These are phyloP conservation scores for Penicillium decumbens DNA, from an alignment of 2,329 filamentous ascomycete species.

Conservation along the genomic window DNA sequence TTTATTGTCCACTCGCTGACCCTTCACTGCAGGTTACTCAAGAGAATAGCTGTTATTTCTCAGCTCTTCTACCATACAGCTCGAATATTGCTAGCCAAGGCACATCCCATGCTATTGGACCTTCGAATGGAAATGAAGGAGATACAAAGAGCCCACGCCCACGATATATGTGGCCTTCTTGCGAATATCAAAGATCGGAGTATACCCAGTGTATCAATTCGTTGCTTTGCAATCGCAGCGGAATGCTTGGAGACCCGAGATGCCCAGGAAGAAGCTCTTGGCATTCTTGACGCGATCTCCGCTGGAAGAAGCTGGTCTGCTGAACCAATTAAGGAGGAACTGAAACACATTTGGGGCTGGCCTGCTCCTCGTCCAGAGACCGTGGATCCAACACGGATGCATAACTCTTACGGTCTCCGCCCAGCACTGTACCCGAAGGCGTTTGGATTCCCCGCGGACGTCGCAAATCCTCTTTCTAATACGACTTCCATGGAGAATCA, in stretches of 20 bases:
- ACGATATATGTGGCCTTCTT: constrained; percentile 83
- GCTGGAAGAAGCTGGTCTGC: constrained; percentile 75
- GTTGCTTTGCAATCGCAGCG: constrained; percentile 72
- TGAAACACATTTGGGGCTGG: constrained; percentile 77
- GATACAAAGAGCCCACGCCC: constrained; percentile 68
- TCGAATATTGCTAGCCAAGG: constrained; percentile 73
- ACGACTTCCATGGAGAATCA: constrained; percentile 69
- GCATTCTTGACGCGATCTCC: constrained; percentile 70
- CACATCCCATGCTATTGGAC: constrained; percentile 64
- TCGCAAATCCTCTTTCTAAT: constrained; percentile 66
- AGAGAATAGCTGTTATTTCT: constrained; percentile 73
- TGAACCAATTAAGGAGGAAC: constrained; percentile 64
- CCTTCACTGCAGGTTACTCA: constrained; percentile 63
- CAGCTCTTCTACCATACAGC: constrained; percentile 86
- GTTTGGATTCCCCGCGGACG: constrained; percentile 41
- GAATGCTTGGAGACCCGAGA: constrained; percentile 62
- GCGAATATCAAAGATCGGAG: constrained; percentile 79
- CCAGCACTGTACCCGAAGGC: constrained; percentile 27
- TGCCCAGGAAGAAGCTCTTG: constrained; percentile 76
- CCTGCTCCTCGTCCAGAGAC: constrained; percentile 36
- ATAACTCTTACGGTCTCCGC: constrained; percentile 18
- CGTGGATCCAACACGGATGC: constrained; percentile 17
- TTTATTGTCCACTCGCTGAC: not conserved
- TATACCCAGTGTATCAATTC: constrained; percentile 72
- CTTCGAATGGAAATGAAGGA: constrained; percentile 63